Base-by-base conservation (phyloP, 768 basidiomycete genomes). In the Hygrocybe coccinea region DNA sequence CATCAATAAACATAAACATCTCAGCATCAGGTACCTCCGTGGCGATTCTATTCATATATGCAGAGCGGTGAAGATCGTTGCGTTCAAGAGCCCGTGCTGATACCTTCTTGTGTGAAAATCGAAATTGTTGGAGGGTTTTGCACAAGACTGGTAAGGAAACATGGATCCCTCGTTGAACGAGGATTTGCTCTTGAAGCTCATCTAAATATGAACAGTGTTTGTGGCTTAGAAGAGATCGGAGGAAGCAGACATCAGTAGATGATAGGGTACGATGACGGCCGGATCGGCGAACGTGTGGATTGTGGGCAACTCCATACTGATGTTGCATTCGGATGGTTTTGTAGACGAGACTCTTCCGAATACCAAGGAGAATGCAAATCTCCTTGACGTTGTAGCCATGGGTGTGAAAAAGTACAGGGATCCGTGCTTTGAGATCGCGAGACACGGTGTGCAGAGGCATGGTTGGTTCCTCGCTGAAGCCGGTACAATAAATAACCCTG, bases 1-100 rank as follows among this genome's bases (percentile, higher is more conserved):
- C 69, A 60, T 71, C 68, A n/a, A 70, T 60, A 56, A 50, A 67
- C 45, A 61, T 56, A 2, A 56, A 41, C 48, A 50, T 56, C 17
- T 56, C 25, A 7, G 48, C 50, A 39, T 50, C 35, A 14, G 34
- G 33, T 4, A 39, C 46, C 15, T 49, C 5, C 14, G 6, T 38
- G 10, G 47, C 48, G 36, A 56, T 56, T 12, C 22, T 29, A 24
- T 56, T 56, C 55, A 56, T 56, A 19, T 14, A 56, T 15, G 41
- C 38, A 2, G 55, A 29, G 14, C 24, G 55, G 11, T 21, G 25
- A n/a, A 55, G 25, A 6, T 55, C 54, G 9, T 55, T 46, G 14
- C 54, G 45, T 34, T 55, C 54, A 1, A 55, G 43, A 47, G 54
- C 54, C 6, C 33, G 45, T 3, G 45, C 45, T 9, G 54, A 55